A percentile compares a stretch with the other conserved stretches of the same genome.
Conservation (phyloP, 345 rosid species). For the Microcos paniculata region DNA sequence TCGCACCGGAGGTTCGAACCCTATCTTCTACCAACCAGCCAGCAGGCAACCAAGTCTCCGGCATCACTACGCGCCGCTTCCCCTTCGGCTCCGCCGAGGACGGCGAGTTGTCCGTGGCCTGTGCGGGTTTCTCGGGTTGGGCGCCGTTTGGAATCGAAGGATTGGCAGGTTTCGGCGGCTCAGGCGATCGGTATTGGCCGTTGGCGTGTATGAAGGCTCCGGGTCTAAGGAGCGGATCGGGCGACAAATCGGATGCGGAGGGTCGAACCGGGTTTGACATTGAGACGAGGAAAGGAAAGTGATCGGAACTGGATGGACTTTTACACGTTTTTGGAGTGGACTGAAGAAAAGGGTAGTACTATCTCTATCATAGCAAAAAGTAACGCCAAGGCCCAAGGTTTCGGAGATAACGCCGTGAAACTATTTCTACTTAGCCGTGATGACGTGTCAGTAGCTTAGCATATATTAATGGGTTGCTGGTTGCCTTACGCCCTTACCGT, state of each 20-base stretch:
- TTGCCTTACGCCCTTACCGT: too few species aligned
- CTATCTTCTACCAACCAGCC: conserved; percentile 80
- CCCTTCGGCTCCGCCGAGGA: conserved; percentile 19
- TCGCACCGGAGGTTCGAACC: conserved; percentile 67
- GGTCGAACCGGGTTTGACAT: conserved; percentile 3
- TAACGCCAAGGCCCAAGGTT: neutral
- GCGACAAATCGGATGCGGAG: conserved; percentile 17
- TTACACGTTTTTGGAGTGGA: neutral
- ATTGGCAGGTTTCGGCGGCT: conserved; percentile 7
- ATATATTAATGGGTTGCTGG: too few species aligned
- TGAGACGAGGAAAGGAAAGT: neutral
- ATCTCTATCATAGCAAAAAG: neutral
- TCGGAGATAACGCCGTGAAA: neutral
- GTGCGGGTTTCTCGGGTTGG: neutral
- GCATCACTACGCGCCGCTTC: conserved; percentile 20
- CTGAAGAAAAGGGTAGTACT: neutral
- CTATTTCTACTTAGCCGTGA: neutral
- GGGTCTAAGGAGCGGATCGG: conserved; percentile 46
- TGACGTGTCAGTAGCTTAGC: neutral
- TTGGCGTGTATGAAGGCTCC: conserved; percentile 41
- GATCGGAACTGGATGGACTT: neutral
- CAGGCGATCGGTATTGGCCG: conserved; percentile 20
- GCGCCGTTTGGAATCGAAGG: conserved; percentile 22
- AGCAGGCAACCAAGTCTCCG: conserved; percentile 54
- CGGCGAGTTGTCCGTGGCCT: conserved; percentile 7